phyloP scores from a whole-genome alignment of 192 early-diverging fungal species.

The Dissophora globulifera region DNA sequence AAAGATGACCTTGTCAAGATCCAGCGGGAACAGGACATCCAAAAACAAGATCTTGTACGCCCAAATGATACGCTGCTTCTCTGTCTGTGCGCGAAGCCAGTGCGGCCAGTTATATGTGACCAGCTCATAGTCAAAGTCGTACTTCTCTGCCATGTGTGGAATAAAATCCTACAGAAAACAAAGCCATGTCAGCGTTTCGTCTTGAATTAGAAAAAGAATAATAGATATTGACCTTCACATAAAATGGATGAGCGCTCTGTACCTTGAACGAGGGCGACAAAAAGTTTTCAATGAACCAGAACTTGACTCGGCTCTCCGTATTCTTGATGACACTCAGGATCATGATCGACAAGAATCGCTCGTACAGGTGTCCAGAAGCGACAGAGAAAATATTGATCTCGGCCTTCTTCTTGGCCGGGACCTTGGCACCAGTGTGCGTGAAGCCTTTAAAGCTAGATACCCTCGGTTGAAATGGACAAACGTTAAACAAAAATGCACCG shows the following conservation, averaged over 20 bases:
- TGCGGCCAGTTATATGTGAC: conserved; percentile 99
- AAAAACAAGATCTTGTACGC: conserved; percentile 99
- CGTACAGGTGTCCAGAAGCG: conserved; percentile 97
- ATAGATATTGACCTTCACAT: no score
- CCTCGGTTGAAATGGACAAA: no score
- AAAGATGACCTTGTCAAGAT: conserved; percentile 94
- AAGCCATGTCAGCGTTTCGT: no score
- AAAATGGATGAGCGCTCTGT: no score
- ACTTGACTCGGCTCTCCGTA: conserved; percentile 92
- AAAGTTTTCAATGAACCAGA: conserved; percentile 99
- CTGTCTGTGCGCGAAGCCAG: conserved; percentile 91
- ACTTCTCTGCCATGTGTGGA: conserved; percentile 86
- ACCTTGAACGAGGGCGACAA: conserved; percentile 96
- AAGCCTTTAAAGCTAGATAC: conserved; percentile 36
- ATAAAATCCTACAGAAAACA: conserved; percentile 75
- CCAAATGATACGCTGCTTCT: conserved; percentile 98
- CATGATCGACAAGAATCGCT: conserved; percentile 98
- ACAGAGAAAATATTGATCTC: conserved; percentile 97
- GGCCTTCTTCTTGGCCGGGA: conserved; percentile 50
- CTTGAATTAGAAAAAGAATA: not conserved
- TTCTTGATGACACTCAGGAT: conserved; percentile 90
- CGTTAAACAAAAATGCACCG: no score
- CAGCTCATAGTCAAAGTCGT: conserved; percentile 93
- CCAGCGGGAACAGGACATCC: conserved; percentile 96
- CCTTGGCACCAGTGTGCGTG: conserved; percentile 10